Conservation (phyloP, 257 asterid species). For the Lycium barbarum region DNA sequence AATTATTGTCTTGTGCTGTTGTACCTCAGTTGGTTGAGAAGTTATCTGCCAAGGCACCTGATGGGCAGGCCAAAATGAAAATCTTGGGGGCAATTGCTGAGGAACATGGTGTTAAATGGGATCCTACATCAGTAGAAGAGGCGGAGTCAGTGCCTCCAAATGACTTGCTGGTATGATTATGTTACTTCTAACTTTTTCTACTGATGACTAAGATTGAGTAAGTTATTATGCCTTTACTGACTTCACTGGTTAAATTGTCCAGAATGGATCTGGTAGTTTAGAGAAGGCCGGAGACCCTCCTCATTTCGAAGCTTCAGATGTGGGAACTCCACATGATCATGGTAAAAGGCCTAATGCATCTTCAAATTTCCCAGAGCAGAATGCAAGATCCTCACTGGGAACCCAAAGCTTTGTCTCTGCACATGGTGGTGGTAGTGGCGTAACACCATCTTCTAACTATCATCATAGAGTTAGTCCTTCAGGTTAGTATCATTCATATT, state of each 20-base stretch:
- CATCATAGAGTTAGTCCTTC: conserved; percentile 54
- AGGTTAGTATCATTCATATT: conserved; percentile 45
- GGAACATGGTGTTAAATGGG: conserved; percentile 85
- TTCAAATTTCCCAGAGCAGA: conserved; percentile 45
- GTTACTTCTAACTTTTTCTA: conserved; percentile 35
- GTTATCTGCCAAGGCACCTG: conserved; percentile 86
- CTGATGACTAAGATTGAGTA: conserved; percentile 29
- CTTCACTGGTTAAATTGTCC: conserved; percentile 39
- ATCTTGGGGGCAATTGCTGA: conserved; percentile 74
- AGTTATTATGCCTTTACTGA: not conserved
- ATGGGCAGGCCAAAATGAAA: conserved; percentile 73
- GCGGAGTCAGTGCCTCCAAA: conserved; percentile 44
- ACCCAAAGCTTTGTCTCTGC: conserved; percentile 44
- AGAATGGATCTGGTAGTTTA: conserved; percentile 68
- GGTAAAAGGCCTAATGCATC: conserved; percentile 41
- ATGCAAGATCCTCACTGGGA: conserved; percentile 45
- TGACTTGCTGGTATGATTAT: conserved; percentile 64
- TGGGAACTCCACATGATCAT: conserved; percentile 48
- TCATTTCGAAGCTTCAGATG: conserved; percentile 41
- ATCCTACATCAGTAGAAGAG: conserved; percentile 63
- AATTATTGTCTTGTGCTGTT: conserved; percentile 35
- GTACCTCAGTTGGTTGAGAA: conserved; percentile 81
- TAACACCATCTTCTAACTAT: conserved; percentile 33
- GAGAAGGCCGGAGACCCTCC: conserved; percentile 55
- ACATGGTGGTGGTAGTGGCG: conserved; percentile 43